These are phyloP conservation scores for Solanum ahanhuiri DNA, from an alignment of 257 asterid genomes.

Conservation along the genomic window DNA sequence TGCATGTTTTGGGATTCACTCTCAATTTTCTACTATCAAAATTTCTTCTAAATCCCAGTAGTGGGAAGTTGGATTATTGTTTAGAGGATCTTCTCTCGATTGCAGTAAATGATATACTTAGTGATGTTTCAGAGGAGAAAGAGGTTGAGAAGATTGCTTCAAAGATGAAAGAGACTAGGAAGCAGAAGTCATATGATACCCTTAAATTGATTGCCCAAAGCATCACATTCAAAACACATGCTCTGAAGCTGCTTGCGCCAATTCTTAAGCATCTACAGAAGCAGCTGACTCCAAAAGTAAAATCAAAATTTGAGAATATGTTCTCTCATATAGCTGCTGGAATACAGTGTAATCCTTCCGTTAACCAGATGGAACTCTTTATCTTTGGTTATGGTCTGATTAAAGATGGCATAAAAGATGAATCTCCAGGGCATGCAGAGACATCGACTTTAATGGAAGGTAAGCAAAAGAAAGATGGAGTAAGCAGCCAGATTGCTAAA, in stretches of 20 bases:
- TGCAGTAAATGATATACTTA: conserved; percentile 66
- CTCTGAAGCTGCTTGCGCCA: conserved; percentile 57
- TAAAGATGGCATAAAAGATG: conserved; percentile 46
- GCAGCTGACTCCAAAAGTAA: conserved; percentile 63
- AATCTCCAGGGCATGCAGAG: conserved; percentile 21
- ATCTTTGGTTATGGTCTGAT: conserved; percentile 56
- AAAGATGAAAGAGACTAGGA: conserved; percentile 92
- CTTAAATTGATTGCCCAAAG: conserved; percentile 74
- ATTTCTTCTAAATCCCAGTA: conserved; percentile 38
- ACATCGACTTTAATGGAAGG: conserved; percentile 2
- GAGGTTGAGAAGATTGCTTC: conserved; percentile 95
- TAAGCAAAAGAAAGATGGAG: conserved; percentile 20
- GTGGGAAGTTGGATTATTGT: conserved; percentile 76
- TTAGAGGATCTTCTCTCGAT: conserved; percentile 68
- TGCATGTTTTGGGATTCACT: conserved; percentile 86
- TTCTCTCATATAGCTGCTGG: conserved; percentile 69
- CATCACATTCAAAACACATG: conserved; percentile 72
- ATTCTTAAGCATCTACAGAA: conserved; percentile 53
- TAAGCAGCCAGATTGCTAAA: conserved; percentile 7
- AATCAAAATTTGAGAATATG: conserved; percentile 73
- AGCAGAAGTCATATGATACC: conserved; percentile 80
- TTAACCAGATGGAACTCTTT: conserved; percentile 56
- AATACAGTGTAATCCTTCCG: conserved; percentile 70
- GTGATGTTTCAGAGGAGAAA: conserved; percentile 91
- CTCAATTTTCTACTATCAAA: conserved; percentile 70